These are phyloP conservation scores for Solanum chiquidenum DNA, from an alignment of 257 asterid species.

Conservation along the genomic window DNA sequence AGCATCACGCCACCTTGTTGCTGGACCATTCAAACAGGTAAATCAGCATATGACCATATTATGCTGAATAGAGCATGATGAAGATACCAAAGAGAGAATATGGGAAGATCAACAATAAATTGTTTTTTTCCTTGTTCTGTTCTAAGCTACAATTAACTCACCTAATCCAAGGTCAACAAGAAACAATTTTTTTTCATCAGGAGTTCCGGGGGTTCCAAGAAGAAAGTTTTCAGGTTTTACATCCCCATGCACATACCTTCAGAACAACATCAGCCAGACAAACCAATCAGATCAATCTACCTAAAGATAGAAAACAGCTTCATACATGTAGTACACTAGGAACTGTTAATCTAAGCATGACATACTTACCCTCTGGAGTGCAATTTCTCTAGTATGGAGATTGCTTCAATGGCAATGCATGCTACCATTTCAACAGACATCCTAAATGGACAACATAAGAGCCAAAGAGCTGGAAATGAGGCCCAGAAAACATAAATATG, in stretches of 20 bases:
- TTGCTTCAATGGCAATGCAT: conserved; percentile 20
- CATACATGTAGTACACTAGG: background rate
- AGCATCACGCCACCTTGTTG: conserved; percentile 61
- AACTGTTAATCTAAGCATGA: background rate
- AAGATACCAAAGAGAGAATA: background rate
- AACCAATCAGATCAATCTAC: background rate
- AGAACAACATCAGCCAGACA: background rate
- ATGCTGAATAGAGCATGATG: background rate
- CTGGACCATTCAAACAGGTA: conserved; percentile 16
- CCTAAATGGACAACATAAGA: background rate
- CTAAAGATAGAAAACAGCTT: background rate
- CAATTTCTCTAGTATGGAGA: conserved; percentile 15
- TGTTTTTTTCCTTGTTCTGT: background rate
- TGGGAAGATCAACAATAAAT: background rate
- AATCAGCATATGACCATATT: background rate
- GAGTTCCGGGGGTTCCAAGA: conserved; percentile 64
- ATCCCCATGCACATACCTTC: conserved; percentile 74
- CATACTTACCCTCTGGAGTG: conserved; percentile 14
- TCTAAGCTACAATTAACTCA: conserved; percentile 7
- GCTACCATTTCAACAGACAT: conserved; percentile 19
- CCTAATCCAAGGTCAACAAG: conserved; percentile 72
- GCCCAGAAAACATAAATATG: background rate
- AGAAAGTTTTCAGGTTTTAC: conserved; percentile 70
- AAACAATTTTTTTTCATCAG: conserved; percentile 54
- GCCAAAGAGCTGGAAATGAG: background rate